Evolutionary conservation across 192 early-diverging fungal genomes (phyloP).

Genomic region (Coemansia sp.): DNA sequence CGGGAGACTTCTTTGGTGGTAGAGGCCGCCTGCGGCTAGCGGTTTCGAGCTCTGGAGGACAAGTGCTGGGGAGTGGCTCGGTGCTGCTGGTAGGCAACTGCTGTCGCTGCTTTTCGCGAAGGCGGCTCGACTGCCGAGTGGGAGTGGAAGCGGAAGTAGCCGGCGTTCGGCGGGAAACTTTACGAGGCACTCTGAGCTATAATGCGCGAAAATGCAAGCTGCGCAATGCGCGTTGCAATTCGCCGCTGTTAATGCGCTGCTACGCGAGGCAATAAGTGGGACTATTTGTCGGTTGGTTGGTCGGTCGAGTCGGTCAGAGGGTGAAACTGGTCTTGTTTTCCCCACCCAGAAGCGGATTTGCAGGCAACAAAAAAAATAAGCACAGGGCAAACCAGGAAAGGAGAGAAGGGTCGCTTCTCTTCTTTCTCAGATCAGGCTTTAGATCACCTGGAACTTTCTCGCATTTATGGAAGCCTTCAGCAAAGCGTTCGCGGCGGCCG

Average conservation of each 20-base stretch:
- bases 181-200: conserved; percentile 23
- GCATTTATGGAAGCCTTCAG: not conserved
- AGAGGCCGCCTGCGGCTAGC: not conserved
- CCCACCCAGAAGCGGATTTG: too few relatives aligned
- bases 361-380: too few relatives aligned
- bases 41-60: not conserved
- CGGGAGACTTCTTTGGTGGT: not conserved
- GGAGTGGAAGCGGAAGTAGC: too few relatives aligned
- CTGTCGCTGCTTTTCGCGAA: conserved; percentile 16
- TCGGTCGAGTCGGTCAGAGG: too few relatives aligned
- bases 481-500: not conserved
- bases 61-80: not conserved
- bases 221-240: conserved; percentile 17
- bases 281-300: too few relatives aligned
- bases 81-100: not conserved
- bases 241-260: not conserved
- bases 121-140: conserved; percentile 24
- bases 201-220: conserved; percentile 16
- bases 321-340: too few relatives aligned
- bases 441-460: too few relatives aligned
- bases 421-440: not conserved
- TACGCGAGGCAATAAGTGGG: too few relatives aligned
- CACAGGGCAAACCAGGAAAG: too few relatives aligned
- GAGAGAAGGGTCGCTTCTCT: not conserved
- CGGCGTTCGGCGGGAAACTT: conserved; percentile 7